Percentiles rank a stretch among this genome's conserved stretches.
Evolutionary conservation across 1,284 basidiomycete species (phyloP).

Genomic region (Tilletia indica): DNA sequence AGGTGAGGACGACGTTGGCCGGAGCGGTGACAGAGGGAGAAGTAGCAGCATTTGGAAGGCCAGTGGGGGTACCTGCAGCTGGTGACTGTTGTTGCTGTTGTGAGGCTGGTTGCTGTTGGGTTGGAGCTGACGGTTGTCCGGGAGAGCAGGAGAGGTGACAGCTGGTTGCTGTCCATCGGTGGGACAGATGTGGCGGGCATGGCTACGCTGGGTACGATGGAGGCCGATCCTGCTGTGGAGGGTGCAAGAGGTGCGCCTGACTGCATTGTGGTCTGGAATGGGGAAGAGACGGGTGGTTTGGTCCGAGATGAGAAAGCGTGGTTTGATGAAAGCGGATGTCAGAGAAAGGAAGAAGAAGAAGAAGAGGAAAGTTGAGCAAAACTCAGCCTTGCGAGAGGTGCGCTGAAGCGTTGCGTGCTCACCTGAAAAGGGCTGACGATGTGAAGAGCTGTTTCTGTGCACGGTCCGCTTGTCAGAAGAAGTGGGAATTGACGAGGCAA

Average conservation of each 20-base stretch:
- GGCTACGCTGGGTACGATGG: neutral
- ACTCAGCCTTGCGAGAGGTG: neutral
- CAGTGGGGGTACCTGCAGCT: neutral
- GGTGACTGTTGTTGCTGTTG: neutral
- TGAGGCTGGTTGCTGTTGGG: neutral
- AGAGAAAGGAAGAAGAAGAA: conserved; percentile 2
- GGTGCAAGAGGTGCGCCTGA: neutral
- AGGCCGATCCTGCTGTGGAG: neutral
- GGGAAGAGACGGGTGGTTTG: neutral
- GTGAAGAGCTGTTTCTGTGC: no score
- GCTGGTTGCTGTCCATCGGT: neutral
- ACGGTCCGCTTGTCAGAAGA: neutral
- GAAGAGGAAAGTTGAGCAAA: neutral
- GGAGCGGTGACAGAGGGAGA: neutral
- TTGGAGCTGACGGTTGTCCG: neutral
- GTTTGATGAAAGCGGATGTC: neutral
- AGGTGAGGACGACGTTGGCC: conserved; percentile 70
- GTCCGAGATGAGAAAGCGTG: neutral
- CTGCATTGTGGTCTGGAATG: neutral
- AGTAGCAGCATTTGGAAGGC: neutral
- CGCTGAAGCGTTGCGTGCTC: no score
- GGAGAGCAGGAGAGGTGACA: neutral
- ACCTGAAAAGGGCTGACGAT: no score
- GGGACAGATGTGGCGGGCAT: neutral
- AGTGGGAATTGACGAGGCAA: neutral